Base-by-base conservation (phyloP, 179 eudicot species). In the Beta macrorhiza region DNA sequence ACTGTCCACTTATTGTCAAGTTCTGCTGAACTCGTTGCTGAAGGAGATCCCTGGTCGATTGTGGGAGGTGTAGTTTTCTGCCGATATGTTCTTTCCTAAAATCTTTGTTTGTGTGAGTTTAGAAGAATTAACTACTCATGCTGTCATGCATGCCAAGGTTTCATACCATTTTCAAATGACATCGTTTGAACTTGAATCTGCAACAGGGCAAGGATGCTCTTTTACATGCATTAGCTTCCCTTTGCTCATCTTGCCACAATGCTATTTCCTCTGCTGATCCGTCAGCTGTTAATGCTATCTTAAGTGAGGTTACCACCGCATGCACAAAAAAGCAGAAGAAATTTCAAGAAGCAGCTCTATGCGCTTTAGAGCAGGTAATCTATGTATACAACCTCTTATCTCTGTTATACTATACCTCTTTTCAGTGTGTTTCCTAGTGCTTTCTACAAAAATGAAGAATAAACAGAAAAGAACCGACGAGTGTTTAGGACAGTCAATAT, bases 31-130 rank as follows among this genome's bases (percentile, higher is more conserved):
- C 78, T 88, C 89, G 70, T 88, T 95, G 83, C 84, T 93, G 90
- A 95, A 89, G 86, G 98, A 95, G 87, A 82, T 95, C 83, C 97
- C 95, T 82, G 99, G 99, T 56, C 98, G 98, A 75, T 85, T 93
- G n/a, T 95, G 99, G 99, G 98, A 95, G 97, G 99, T 95, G 76
- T 16, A 80, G 25, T 63, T 80, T 59, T 29, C 78, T 56, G 61
- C 80, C 69, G 20, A 17, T 76, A 14, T 58, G 59, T 61, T 81
- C 32, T 81, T 52, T 61, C 53, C 20, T 16, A 37, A 61, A 63
- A 61, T 51, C 32, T 7, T 5, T 22, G n/a, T 76, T 55, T 64
- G 10, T 47, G n/a, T 17, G 45, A 20, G 16, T 74, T 65, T 12
- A 25, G 29, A 45, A 73, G 57, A 12, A 51, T 73, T n/a, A n/a